Base-by-base conservation (phyloP, 2,329 filamentous ascomycete genomes). In the Fonsecaea pugnacius region DNA sequence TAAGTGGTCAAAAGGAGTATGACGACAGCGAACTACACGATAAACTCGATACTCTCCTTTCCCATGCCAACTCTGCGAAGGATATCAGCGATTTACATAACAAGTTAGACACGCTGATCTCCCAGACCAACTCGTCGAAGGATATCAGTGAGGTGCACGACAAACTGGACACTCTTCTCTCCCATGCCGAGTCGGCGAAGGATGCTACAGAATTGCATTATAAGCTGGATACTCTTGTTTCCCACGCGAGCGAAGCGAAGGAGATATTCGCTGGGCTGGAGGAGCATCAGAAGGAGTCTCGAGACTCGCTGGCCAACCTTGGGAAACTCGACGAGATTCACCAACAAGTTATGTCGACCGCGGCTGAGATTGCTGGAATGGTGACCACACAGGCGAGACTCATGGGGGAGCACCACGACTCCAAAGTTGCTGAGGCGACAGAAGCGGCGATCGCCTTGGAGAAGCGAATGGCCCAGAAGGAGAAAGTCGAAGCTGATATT, bases 291-390 rank as follows among this genome's bases (percentile, higher is more conserved):
- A 82, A 87, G 30, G 83, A 85, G 21, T 85, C 91, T 0, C 85
- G 85, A 58, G 88, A 91, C 73, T 87, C 90, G 1, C 85, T 91
- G 38, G 82, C 84, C 4, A 91, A 93, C 70, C 85, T 97, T 52
- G 89, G 90, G 67, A 91, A 91, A 27, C 84, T 99, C 4, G 92
- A 97, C 70, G 86, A 92, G 75, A 95, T 98, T 57, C 92, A 97
- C 72, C 85, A 90, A 69, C 91, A 96, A 70, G 92, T 99, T 62
- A 87, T 91, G 74, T 84, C 88, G 64, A 96, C 92, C 1, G 92
- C 94, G 0, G 86, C 88, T 21, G 92, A 96, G 73, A 89, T 99
- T 60, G 89, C 90, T 1, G 86, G 89, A 48, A 96, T 97, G 74
- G 85, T 98, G 21, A 85, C 89, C 2, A 82, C 83, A 2, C 93